Evolutionary conservation across 2,329 filamentous ascomycete species (phyloP).

Genomic region (Botrytis sinoallii): DNA sequence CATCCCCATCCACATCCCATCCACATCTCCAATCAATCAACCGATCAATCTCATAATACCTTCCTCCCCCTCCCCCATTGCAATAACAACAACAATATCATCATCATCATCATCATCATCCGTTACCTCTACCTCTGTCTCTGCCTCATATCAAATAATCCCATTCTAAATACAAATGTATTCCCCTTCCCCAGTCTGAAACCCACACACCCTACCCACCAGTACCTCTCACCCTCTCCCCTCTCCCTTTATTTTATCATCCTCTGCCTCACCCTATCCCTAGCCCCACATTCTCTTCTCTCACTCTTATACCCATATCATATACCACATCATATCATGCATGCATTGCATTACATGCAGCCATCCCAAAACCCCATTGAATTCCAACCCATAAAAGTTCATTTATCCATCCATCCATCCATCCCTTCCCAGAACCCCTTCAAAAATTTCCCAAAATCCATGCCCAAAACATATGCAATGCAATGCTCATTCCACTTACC

Average conservation of each 20-base stretch:
- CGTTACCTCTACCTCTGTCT: neutral
- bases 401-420: neutral
- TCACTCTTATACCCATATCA: neutral
- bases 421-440: neutral
- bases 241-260: neutral
- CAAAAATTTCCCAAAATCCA: neutral
- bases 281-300: neutral
- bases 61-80: neutral
- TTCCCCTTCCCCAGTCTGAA: conserved; percentile 3
- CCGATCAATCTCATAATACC: neutral
- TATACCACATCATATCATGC: conserved; percentile 3
- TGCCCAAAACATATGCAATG: conserved; percentile 4
- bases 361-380: neutral
- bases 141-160: neutral
- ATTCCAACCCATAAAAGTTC: neutral
- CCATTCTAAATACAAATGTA: conserved; percentile 5
- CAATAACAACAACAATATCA: neutral
- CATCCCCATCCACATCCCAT: neutral
- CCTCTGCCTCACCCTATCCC: neutral
- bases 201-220: neutral
- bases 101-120: neutral
- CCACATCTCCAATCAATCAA: neutral
- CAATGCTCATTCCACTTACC: neutral
- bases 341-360: neutral
- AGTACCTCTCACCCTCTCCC: neutral